These are phyloP conservation scores for Globisporangium abappressorium DNA, from an alignment of 352 stramenopile species.

Conservation along the genomic window DNA sequence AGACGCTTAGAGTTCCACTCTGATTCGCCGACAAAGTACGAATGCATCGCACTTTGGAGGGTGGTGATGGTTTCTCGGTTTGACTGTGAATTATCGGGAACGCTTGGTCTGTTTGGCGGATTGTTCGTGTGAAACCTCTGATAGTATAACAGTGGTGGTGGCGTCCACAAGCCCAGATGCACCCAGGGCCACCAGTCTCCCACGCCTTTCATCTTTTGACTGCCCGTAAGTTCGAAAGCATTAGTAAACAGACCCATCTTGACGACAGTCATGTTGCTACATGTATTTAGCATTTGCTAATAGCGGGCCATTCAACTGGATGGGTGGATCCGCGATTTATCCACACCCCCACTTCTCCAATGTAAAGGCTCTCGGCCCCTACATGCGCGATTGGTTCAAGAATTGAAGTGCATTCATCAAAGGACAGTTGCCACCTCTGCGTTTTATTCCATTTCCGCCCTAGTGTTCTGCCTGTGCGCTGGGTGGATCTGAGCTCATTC, in stretches of 20 bases:
- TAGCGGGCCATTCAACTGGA: neutral
- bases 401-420: neutral
- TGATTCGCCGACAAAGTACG: neutral
- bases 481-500: constrained; percentile 4
- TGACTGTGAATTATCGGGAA: neutral
- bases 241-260: neutral
- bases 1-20: neutral
- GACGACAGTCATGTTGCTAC: neutral
- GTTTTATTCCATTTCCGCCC: neutral
- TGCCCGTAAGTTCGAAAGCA: too few relatives aligned
- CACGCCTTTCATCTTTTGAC: too few relatives aligned
- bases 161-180: neutral
- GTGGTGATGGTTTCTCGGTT: neutral
- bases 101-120: too few relatives aligned
- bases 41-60: neutral
- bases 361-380: neutral
- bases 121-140: too few relatives aligned
- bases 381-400: neutral
- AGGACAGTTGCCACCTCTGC: neutral
- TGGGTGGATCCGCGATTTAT: neutral
- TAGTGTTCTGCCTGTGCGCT: neutral
- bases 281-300: neutral
- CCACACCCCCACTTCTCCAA: neutral
- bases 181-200: neutral
- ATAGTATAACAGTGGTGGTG: neutral